Percentiles rank a stretch among this genome's conserved stretches.
Conservation (phyloP, 345 rosid genomes). For the Cardamine occulta region DNA sequence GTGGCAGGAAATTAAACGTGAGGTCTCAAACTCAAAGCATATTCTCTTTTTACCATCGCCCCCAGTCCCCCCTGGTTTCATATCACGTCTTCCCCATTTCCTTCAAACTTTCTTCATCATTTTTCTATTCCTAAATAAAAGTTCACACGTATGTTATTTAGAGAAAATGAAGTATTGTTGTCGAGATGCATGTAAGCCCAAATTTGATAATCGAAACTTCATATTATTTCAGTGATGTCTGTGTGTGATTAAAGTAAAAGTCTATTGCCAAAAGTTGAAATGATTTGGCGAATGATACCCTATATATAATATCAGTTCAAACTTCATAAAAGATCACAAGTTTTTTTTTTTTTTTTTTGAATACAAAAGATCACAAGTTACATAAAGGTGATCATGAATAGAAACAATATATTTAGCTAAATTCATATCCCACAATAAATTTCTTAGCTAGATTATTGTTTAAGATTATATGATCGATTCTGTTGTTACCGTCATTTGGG, state of each 20-base stretch:
- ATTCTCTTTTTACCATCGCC: background rate
- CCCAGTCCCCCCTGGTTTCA: conserved; percentile 1
- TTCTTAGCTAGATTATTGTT: no score
- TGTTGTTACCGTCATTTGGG: no score
- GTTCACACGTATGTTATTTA: no score
- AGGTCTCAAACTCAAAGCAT: conserved; percentile 12
- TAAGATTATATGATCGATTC: no score
- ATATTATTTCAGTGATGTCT: background rate
- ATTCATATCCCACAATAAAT: background rate
- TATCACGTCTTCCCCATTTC: conserved; percentile 17
- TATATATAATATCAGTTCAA: background rate
- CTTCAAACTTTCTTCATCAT: conserved; percentile 9
- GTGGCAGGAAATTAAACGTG: conserved; percentile 23
- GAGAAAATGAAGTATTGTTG: background rate
- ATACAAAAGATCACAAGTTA: background rate
- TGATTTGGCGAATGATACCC: background rate
- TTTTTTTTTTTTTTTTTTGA: no score
- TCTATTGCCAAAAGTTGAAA: background rate
- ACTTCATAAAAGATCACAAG: background rate
- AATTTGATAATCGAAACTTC: background rate
- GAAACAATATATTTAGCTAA: background rate
- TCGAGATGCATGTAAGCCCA: conserved; percentile 1
- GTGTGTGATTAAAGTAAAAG: background rate
- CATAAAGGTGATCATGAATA: background rate
- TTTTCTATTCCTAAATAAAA: background rate